Base-by-base conservation (phyloP, 352 stramenopile genomes). In the Globisporangium uncinulatum region DNA sequence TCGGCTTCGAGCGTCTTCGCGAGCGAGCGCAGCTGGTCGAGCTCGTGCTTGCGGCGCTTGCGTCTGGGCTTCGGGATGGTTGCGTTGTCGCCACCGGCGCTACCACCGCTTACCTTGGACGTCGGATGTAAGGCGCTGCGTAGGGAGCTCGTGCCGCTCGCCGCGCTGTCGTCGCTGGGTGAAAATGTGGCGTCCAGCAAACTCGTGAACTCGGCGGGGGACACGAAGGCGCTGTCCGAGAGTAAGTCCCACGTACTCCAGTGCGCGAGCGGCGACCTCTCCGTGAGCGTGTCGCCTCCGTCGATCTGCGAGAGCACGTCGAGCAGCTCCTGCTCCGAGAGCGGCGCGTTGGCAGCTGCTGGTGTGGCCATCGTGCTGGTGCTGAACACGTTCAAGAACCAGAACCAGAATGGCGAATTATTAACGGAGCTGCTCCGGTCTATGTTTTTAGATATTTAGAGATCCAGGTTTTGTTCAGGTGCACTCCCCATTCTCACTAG, bases 31-130 rank as follows among this genome's bases (percentile, higher is more conserved):
- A 85, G 59, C n/a, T 70, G 61, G 49, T 80, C 72, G n/a, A 85
- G 59, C 61, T 85, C 72, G 44, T 80, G 74, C 56, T 82, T 85
- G 55, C 67, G 71, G 13, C 70, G 61, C 61, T 79, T 82, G 17
- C 74, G 70, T n/a, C 62, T 82, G 8, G 65, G 70, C 39, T 82
- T 80, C 3, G 15, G 36, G 24, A 13, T 14, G 19, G 44, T 0
- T 6, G 34, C 29, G 2, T 29, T 46, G 15, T 4, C 5, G 29
- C 31, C 19, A 13, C 32, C 31, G 1, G 39, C 51, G 29, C n/a
- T n/a, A n/a, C n/a, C n/a, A n/a, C n/a, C n/a, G n/a, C n/a, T n/a
- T n/a, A n/a, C 15, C 15, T 21, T 48, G 9, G 43, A 1, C 14
- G 43, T 2, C 43, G 43, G 43, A 2, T 13, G 43, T 11, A n/a